phyloP scores from a whole-genome alignment of 305 asterid species.

The Fraxinus nigra region DNA sequence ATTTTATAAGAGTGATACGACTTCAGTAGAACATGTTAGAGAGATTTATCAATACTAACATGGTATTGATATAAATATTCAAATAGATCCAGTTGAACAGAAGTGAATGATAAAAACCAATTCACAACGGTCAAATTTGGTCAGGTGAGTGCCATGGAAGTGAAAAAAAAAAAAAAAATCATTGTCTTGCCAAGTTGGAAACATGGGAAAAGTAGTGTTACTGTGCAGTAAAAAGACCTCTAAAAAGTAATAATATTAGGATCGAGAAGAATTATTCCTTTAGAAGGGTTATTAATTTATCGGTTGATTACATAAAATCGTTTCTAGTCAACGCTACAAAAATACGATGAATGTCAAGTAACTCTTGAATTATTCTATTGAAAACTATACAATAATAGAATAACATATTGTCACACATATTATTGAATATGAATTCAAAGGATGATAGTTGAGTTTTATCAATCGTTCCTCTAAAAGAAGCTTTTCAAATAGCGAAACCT shows the following conservation, averaged over 20 bases:
- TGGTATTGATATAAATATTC: neutral
- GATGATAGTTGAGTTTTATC: neutral
- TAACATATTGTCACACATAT: neutral
- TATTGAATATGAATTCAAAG: neutral
- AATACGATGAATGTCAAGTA: neutral
- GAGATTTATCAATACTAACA: neutral
- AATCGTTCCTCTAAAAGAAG: neutral
- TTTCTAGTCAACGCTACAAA: neutral
- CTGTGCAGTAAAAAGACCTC: neutral
- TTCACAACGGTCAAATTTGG: neutral
- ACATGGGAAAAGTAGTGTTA: constrained; percentile 5
- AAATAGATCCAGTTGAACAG: neutral
- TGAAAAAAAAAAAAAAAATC: neutral
- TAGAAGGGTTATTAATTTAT: no score
- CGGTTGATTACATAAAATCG: no score
- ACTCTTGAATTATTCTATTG: neutral
- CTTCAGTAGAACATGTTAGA: neutral
- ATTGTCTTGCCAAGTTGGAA: constrained; percentile 5
- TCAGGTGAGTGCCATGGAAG: neutral
- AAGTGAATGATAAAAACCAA: neutral
- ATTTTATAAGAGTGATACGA: neutral
- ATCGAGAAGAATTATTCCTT: neutral
- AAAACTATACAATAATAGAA: no score
- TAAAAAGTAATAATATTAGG: neutral
- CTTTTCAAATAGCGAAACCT: neutral